Conservation (phyloP, 2,329 filamentous ascomycete species). For the Botrytis squamosa region DNA sequence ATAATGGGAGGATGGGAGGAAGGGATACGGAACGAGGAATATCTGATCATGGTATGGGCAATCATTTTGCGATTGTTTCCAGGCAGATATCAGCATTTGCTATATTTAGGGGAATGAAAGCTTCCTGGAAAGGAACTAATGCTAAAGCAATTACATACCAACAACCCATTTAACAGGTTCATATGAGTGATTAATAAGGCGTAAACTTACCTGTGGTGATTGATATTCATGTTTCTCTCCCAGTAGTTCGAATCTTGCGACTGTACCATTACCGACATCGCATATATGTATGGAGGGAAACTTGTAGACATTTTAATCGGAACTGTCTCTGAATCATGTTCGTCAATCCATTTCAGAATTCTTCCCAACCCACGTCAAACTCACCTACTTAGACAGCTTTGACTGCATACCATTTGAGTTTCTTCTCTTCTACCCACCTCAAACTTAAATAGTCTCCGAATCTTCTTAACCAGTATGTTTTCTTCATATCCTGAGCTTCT, state of each 20-base stretch:
- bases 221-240: neutral
- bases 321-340: no score
- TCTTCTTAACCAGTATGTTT: no score
- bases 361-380: neutral
- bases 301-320: no score
- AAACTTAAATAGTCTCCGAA: no score
- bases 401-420: no score
- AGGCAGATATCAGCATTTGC: neutral
- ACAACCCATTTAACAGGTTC: neutral
- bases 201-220: neutral
- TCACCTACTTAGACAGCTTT: neutral
- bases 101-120: neutral
- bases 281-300: neutral
- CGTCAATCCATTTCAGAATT: no score
- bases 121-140: neutral
- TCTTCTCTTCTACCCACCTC: no score
- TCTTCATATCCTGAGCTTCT: no score
- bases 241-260: fast-evolving
- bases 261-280: neutral
- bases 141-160: neutral
- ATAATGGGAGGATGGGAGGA: neutral
- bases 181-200: neutral
- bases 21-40: neutral
- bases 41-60: neutral
- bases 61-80: neutral